These are phyloP conservation scores for Gastrolobium bilobum DNA, from an alignment of 306 rosid genomes.

Conservation along the genomic window DNA sequence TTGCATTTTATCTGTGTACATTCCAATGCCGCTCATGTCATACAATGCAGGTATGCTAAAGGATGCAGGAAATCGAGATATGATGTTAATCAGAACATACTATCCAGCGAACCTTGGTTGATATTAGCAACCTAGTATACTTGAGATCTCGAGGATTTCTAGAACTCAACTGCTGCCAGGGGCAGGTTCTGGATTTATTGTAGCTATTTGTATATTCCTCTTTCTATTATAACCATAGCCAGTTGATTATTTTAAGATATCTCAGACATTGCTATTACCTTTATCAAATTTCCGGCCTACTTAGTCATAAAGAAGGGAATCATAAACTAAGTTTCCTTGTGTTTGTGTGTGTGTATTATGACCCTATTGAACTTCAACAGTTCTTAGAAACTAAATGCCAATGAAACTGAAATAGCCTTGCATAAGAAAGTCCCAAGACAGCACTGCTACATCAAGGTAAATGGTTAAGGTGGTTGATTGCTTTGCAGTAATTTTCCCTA, in stretches of 20 bases:
- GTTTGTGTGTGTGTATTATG: neutral
- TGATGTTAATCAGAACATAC: neutral
- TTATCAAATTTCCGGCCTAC: neutral
- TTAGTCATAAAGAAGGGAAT: slow-evolving; percentile 1
- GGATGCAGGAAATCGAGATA: slow-evolving; percentile 29
- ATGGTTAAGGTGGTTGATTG: neutral
- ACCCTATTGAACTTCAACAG: slow-evolving; percentile 11
- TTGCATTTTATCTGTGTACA: slow-evolving; percentile 8
- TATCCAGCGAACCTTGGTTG: slow-evolving; percentile 28
- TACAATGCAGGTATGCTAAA: slow-evolving; percentile 16
- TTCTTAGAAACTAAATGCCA: neutral
- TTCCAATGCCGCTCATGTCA: slow-evolving; percentile 14
- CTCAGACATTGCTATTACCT: neutral
- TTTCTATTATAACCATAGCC: slow-evolving; percentile 26
- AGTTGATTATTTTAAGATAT: slow-evolving; percentile 27
- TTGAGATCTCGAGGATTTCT: neutral
- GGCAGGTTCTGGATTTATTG: slow-evolving; percentile 44
- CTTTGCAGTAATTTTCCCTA: neutral
- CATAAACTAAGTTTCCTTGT: neutral
- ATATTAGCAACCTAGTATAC: slow-evolving; percentile 14
- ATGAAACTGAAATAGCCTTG: neutral
- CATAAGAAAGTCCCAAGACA: neutral
- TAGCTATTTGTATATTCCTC: slow-evolving; percentile 34
- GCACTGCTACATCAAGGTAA: neutral
- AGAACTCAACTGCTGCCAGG: slow-evolving; percentile 25